phyloP scores from a whole-genome alignment of 2,329 filamentous ascomycete genomes.

The Stachybotrys elegans region DNA sequence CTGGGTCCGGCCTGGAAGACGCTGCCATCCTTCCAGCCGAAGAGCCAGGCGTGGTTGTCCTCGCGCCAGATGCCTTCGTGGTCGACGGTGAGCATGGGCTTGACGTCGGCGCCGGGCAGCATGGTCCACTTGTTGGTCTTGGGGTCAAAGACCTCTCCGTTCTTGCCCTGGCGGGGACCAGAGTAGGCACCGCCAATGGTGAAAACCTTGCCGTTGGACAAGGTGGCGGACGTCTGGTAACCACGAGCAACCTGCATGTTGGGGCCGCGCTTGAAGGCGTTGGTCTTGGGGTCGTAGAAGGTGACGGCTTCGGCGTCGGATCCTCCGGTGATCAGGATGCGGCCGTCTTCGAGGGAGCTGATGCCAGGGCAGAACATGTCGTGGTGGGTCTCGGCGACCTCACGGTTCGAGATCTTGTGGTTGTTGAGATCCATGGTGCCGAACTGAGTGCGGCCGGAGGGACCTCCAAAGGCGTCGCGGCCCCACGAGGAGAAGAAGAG shows the following conservation, averaged over 20 bases:
- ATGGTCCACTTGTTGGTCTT: conserved; percentile 39
- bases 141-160: conserved; percentile 50
- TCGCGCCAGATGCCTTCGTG: conserved; percentile 44
- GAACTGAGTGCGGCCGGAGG: conserved; percentile 12
- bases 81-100: conserved; percentile 44
- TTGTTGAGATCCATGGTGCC: conserved; percentile 7
- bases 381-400: conserved; percentile 36
- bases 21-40: conserved; percentile 38
- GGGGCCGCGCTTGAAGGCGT: conserved; percentile 32
- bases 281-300: conserved; percentile 35
- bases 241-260: conserved; percentile 44
- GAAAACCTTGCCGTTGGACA: conserved; percentile 51
- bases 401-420: conserved; percentile 20
- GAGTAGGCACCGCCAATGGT: conserved; percentile 53
- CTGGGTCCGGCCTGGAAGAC: conserved; percentile 53
- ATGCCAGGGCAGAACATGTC: conserved; percentile 56
- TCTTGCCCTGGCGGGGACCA: conserved; percentile 44
- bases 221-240: conserved; percentile 46
- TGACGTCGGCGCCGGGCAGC: conserved; percentile 35
- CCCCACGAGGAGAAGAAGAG: conserved; percentile 14
- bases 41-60: conserved; percentile 27
- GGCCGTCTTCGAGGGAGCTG: conserved; percentile 39
- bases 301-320: conserved; percentile 41
- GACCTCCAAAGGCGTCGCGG: conserved; percentile 10
- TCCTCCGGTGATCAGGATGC: conserved; percentile 48